These are phyloP conservation scores for Solanum aculeatissimum DNA, from an alignment of 305 asterid species.

Conservation along the genomic window DNA sequence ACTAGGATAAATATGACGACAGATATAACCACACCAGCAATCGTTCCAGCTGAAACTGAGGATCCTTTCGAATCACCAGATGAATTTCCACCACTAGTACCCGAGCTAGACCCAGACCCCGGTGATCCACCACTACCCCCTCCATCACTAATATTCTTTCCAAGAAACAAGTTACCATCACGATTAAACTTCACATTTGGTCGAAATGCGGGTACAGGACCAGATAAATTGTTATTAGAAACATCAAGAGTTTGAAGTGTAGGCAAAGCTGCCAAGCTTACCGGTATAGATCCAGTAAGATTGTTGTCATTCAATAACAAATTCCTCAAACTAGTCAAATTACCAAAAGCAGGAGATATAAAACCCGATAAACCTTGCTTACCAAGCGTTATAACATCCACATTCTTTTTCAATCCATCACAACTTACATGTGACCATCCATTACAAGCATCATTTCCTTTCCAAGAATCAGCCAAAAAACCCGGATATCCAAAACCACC, in stretches of 20 bases:
- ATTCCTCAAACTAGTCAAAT: slow-evolving; percentile 57
- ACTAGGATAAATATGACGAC: slow-evolving; percentile 47
- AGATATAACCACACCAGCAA: slow-evolving; percentile 69
- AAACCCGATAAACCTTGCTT: slow-evolving; percentile 48
- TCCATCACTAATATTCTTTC: slow-evolving; percentile 24
- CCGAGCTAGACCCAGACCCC: slow-evolving; percentile 21
- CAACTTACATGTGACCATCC: slow-evolving; percentile 53
- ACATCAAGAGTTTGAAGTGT: slow-evolving; percentile 56
- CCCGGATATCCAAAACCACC: slow-evolving; percentile 62
- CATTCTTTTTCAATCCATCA: slow-evolving; percentile 47
- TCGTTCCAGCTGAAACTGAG: slow-evolving; percentile 45
- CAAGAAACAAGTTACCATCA: slow-evolving; percentile 49
- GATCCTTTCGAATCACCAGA: slow-evolving; percentile 26
- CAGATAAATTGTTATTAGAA: slow-evolving; percentile 64
- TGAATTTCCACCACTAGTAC: slow-evolving; percentile 13
- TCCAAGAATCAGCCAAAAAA: slow-evolving; percentile 62
- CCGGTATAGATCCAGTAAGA: slow-evolving; percentile 63
- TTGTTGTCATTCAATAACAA: slow-evolving; percentile 58
- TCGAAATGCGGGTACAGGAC: slow-evolving; percentile 44
- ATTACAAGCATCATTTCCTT: slow-evolving; percentile 55
- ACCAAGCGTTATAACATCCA: slow-evolving; percentile 42
- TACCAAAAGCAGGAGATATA: slow-evolving; percentile 66
- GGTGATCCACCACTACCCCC: slow-evolving; percentile 24
- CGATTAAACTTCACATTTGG: slow-evolving; percentile 22
- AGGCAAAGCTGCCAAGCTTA: slow-evolving; percentile 41